A percentile compares a stretch with the other conserved stretches of the same genome.
Evolutionary conservation across 495 filamentous ascomycete genomes (phyloP).

Genomic region (Endocarpon pusillum): DNA sequence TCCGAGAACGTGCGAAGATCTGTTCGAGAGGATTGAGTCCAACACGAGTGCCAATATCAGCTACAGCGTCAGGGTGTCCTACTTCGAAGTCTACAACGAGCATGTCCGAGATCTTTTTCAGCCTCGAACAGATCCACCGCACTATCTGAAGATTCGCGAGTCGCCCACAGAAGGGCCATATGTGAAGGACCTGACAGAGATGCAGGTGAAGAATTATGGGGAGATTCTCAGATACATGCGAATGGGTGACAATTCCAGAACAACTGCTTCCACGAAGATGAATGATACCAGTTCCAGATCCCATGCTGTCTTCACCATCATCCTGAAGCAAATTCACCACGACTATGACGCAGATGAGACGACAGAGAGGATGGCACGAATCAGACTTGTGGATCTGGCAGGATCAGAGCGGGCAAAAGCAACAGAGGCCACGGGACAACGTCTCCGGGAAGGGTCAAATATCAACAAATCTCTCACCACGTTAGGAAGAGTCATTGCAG

Average conservation of each 20-base stretch:
- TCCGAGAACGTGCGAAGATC: constrained; percentile 87
- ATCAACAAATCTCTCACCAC: constrained; percentile 99
- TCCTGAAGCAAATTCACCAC: constrained; percentile 91
- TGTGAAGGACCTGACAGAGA: constrained; percentile 87
- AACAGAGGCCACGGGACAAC: constrained; percentile 81
- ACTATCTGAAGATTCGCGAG: constrained; percentile 95
- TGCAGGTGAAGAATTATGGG: constrained; percentile 61
- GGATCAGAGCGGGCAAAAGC: constrained; percentile 89
- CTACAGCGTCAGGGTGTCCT: constrained; percentile 92
- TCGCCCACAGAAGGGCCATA: constrained; percentile 93
- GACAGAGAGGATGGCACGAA: constrained; percentile 81
- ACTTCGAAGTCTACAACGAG: constrained; percentile 99
- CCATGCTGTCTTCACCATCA: constrained; percentile 95
- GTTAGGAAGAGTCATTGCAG: constrained; percentile 90
- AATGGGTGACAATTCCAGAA: constrained; percentile 72
- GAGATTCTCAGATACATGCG: constrained; percentile 87
- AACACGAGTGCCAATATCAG: constrained; percentile 74
- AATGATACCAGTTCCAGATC: constrained; percentile 91
- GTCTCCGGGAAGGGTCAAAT: constrained; percentile 85
- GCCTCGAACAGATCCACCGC: constrained; percentile 52
- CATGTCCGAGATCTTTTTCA: constrained; percentile 91
- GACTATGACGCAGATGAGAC: constrained; percentile 89
- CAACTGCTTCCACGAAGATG: constrained; percentile 96
- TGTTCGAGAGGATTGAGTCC: constrained; percentile 85
- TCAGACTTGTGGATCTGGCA: constrained; percentile 88